Conservation (phyloP, 2,329 filamentous ascomycete genomes). For the Penicillium sclerotiorum region DNA sequence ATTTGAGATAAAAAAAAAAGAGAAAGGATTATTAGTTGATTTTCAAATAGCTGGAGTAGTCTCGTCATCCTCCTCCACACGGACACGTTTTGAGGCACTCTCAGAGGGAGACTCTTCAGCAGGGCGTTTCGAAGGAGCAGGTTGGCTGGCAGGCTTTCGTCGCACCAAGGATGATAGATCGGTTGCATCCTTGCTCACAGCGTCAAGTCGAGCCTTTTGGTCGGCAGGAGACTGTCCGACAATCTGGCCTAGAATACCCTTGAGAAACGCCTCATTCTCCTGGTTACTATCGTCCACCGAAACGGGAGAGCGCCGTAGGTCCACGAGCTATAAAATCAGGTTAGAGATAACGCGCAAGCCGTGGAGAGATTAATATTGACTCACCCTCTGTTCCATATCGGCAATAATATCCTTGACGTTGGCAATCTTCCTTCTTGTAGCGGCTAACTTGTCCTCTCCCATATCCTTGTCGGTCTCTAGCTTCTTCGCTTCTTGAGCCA, state of each 20-base stretch:
- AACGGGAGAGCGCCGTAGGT: constrained; percentile 59
- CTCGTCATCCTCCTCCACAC: constrained; percentile 29
- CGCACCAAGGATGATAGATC: constrained; percentile 63
- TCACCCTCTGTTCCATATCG: constrained; percentile 63
- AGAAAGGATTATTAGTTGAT: too few relatives aligned
- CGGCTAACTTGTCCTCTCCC: constrained; percentile 43
- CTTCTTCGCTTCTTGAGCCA: constrained; percentile 55
- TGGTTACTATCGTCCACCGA: constrained; percentile 45
- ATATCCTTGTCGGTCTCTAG: constrained; percentile 40
- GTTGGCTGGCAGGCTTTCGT: constrained; percentile 47
- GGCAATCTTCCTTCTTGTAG: constrained; percentile 52
- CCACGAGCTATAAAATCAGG: constrained; percentile 48
- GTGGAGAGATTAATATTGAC: constrained; percentile 14
- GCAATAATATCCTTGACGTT: constrained; percentile 64
- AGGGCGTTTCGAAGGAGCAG: constrained; percentile 32
- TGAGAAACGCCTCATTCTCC: constrained; percentile 48
- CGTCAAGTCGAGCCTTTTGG: constrained; percentile 56
- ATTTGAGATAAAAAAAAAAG: too few relatives aligned
- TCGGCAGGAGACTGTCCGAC: constrained; percentile 57
- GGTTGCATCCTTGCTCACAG: constrained; percentile 59
- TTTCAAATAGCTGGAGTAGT: too few relatives aligned
- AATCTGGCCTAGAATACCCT: constrained; percentile 61
- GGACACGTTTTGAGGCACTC: constrained; percentile 29
- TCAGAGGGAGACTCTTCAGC: constrained; percentile 24
- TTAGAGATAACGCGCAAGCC: constrained; percentile 13